Conservation (phyloP, 2,329 filamentous ascomycete species). For the Fonsecaea multimorphosa region DNA sequence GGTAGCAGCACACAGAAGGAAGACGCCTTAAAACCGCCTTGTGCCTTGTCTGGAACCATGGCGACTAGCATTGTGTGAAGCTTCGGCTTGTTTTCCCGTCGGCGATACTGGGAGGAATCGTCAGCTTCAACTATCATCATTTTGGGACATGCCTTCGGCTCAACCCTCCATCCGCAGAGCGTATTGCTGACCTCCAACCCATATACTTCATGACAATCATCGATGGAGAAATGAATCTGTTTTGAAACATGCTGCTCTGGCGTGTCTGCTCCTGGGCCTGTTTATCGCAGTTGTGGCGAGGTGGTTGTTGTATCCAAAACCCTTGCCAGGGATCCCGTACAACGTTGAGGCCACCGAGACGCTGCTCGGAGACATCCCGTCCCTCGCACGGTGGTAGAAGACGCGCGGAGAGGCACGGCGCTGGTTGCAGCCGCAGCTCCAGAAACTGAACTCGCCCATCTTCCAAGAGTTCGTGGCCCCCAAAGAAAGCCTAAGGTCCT, state of each 20-base stretch:
- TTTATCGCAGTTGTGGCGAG: background rate
- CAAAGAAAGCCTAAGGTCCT: constrained; percentile 53
- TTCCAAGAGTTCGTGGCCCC: constrained; percentile 57
- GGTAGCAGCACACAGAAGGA: background rate
- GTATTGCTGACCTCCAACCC: background rate
- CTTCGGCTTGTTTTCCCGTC: background rate
- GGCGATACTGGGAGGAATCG: background rate
- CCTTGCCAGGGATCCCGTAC: constrained; percentile 1
- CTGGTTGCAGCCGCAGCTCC: constrained; percentile 20
- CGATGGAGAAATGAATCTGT: background rate
- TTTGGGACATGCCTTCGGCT: background rate
- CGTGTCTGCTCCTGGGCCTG: background rate
- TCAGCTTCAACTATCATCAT: background rate
- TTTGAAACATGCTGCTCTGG: background rate
- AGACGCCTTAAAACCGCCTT: background rate
- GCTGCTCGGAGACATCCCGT: constrained; percentile 2
- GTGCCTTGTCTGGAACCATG: background rate
- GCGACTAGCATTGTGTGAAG: background rate
- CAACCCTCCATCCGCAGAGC: background rate
- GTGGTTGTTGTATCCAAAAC: background rate
- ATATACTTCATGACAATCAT: background rate
- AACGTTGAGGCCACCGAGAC: background rate
- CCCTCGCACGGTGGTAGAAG: background rate
- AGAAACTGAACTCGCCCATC: constrained; percentile 49
- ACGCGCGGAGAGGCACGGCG: background rate